Evolutionary conservation across 1,284 basidiomycete species (phyloP).

Genomic region (Amylostereum areolatum): DNA sequence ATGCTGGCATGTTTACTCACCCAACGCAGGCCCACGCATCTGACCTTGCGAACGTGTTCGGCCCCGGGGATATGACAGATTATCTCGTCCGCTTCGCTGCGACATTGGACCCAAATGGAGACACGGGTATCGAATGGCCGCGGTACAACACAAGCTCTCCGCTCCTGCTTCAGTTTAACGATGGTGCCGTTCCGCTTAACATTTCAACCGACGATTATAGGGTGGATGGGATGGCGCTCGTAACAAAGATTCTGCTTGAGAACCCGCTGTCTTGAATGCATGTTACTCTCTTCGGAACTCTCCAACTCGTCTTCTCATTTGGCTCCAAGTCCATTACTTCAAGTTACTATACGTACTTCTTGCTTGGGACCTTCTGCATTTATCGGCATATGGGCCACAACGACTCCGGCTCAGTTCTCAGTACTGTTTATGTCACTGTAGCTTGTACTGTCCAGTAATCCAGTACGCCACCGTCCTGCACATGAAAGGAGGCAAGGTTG

Average conservation of each 20-base stretch:
- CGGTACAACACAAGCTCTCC: constrained; percentile 14
- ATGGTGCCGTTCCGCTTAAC: constrained; percentile 15
- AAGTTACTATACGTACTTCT: no score
- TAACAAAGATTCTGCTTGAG: constrained; percentile 30
- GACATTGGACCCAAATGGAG: constrained; percentile 19
- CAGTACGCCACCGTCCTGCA: no score
- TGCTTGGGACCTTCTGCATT: no score
- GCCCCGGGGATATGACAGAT: constrained; percentile 13
- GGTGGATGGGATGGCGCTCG: constrained; percentile 27
- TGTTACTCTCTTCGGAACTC: no score
- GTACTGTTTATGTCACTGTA: no score
- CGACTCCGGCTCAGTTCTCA: no score
- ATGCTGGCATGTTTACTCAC: neutral
- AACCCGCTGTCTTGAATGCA: constrained; percentile 20
- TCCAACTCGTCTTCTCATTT: no score
- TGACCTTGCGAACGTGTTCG: constrained; percentile 11
- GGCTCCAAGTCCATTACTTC: no score
- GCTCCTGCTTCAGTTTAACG: constrained; percentile 17
- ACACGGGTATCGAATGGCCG: constrained; percentile 13
- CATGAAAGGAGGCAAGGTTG: no score
- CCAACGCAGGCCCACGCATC: constrained; percentile 7
- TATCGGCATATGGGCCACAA: no score
- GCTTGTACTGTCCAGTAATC: no score
- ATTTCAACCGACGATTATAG: constrained; percentile 27
- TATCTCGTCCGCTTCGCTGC: constrained; percentile 21